A percentile compares a stretch with the other conserved stretches of the same genome.
Conservation (phyloP, 768 basidiomycete species). For the Kockovaella imperatae region DNA sequence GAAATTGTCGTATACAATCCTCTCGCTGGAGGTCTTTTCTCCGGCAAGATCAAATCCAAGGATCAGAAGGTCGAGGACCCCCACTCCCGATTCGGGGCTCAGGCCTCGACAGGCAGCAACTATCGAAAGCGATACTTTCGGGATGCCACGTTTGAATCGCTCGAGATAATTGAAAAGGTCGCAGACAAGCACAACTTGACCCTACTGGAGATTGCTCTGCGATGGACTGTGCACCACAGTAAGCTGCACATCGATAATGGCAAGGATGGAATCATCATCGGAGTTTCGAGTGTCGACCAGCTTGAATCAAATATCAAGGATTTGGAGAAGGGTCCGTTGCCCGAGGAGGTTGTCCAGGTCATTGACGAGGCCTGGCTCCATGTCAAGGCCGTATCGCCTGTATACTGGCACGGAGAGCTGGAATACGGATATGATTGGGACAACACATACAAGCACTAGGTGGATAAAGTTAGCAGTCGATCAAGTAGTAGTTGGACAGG, state of each 20-base stretch:
- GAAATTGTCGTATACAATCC: slow-evolving; percentile 42
- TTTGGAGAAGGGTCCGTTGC: slow-evolving; percentile 54
- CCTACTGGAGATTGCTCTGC: slow-evolving; percentile 45
- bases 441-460: no score
- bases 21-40: slow-evolving; percentile 33
- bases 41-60: slow-evolving; percentile 29
- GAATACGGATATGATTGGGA: slow-evolving; percentile 20
- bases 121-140: slow-evolving; percentile 36
- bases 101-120: slow-evolving; percentile 13
- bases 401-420: slow-evolving; percentile 45
- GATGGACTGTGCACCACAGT: slow-evolving; percentile 54
- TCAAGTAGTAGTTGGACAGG: no score
- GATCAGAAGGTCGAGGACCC: slow-evolving; percentile 22
- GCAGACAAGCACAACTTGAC: slow-evolving; percentile 47
- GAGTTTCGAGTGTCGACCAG: slow-evolving; percentile 56
- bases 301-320: slow-evolving; percentile 47
- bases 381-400: slow-evolving; percentile 48
- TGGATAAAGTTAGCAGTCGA: no score
- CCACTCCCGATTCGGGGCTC: slow-evolving; percentile 14
- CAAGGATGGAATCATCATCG: slow-evolving; percentile 51
- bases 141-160: slow-evolving; percentile 48
- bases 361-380: slow-evolving; percentile 53
- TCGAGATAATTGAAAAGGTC: slow-evolving; percentile 49
- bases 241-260: slow-evolving; percentile 44
- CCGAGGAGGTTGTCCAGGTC: slow-evolving; percentile 52